A percentile compares a stretch with the other conserved stretches of the same genome.
phyloP scores from a whole-genome alignment of 2,329 filamentous ascomycete species.

The Colletotrichum sp. region DNA sequence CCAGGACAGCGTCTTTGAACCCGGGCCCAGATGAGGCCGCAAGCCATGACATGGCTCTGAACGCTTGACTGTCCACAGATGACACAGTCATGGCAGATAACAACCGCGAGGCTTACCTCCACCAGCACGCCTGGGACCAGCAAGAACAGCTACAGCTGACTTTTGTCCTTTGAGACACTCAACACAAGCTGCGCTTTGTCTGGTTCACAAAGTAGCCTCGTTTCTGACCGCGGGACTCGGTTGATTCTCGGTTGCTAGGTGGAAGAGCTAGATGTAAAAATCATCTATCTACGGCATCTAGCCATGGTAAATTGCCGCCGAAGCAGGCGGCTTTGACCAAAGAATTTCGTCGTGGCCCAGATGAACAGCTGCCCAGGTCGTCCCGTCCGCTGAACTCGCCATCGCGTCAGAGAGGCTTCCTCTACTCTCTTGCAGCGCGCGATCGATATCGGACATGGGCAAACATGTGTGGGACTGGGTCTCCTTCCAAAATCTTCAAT shows the following conservation, averaged over 20 bases:
- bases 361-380: too few species aligned
- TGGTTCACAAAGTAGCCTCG: not conserved
- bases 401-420: not conserved
- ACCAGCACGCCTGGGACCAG: not conserved
- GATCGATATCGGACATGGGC: not conserved
- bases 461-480: not conserved
- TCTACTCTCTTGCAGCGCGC: not conserved
- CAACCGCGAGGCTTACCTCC: not conserved
- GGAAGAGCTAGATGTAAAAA: not conserved
- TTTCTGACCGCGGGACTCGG: not conserved
- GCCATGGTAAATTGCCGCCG: not conserved
- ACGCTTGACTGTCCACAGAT: not conserved
- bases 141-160: not conserved
- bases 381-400: too few species aligned
- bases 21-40: not conserved
- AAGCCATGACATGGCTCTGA: not conserved
- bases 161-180: not conserved
- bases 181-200: not conserved
- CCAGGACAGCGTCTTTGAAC: not conserved
- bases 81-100: not conserved
- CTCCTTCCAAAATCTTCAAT: not conserved
- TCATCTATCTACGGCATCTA: not conserved
- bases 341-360: too few species aligned
- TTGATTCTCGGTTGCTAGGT: not conserved
- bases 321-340: not conserved